Evolutionary conservation across 1,284 basidiomycete genomes (phyloP).

Genomic region (Melampsora americana): DNA sequence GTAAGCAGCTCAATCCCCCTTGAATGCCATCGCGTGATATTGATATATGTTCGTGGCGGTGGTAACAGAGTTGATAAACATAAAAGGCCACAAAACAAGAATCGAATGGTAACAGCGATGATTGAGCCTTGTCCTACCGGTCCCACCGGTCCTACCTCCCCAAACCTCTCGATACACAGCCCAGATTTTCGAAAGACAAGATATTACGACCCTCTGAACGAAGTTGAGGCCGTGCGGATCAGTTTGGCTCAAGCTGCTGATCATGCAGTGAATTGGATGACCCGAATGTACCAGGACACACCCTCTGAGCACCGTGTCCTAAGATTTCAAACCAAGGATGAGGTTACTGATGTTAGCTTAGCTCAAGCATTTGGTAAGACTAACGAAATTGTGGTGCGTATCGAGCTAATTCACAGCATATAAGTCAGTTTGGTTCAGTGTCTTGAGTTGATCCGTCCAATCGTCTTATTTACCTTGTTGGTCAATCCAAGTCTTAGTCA

Average conservation of each 20-base stretch:
- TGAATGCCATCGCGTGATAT: neutral
- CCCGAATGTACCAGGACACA: conserved; percentile 10
- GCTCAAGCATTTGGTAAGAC: neutral
- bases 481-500: conserved; percentile 18
- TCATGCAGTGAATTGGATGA: conserved; percentile 31
- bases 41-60: too few relatives aligned
- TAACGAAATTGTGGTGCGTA: conserved; percentile 18
- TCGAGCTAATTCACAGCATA: neutral
- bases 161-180: conserved; percentile 21
- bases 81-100: conserved; percentile 28
- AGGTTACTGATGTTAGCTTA: conserved; percentile 12
- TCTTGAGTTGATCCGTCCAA: neutral
- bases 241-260: conserved; percentile 27
- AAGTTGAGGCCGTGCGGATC: conserved; percentile 10
- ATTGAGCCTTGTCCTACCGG: conserved; percentile 8
- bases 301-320: conserved; percentile 8
- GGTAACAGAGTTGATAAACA: conserved; percentile 22
- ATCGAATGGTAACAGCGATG: conserved; percentile 17
- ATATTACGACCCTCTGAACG: neutral
- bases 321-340: conserved; percentile 10
- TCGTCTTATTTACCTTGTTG: neutral
- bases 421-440: neutral
- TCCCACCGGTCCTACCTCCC: neutral
- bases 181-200: neutral
- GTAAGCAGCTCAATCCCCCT: conserved; percentile 12